Evolutionary conservation across 2,329 filamentous ascomycete genomes (phyloP).

Genomic region (Alternaria arborescens): DNA sequence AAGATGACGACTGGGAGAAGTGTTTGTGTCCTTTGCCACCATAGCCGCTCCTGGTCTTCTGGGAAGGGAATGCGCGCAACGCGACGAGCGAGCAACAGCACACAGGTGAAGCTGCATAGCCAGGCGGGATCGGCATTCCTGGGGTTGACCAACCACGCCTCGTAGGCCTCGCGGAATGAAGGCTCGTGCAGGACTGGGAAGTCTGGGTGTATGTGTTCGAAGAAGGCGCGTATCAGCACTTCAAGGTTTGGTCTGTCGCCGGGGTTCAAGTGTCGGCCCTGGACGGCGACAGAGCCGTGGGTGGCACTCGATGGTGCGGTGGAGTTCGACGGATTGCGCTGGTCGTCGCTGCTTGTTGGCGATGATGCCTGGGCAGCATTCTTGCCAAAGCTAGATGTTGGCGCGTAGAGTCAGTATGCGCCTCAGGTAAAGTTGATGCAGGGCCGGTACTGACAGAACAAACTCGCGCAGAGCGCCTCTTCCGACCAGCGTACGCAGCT

Average conservation of each 20-base stretch:
- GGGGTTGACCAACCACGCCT: constrained; percentile 44
- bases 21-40: constrained; percentile 54
- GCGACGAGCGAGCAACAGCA: constrained; percentile 53
- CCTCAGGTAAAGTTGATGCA: not conserved
- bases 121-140: constrained; percentile 50
- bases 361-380: constrained; percentile 48
- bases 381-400: constrained; percentile 44
- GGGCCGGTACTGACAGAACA: constrained; percentile 32
- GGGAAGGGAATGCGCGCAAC: constrained; percentile 45
- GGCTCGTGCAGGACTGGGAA: constrained; percentile 55
- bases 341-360: constrained; percentile 26
- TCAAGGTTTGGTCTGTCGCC: constrained; percentile 39
- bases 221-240: constrained; percentile 52
- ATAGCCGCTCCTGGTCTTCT: constrained; percentile 51
- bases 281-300: constrained; percentile 16
- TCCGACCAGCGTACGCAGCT: constrained; percentile 52
- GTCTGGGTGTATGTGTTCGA: constrained; percentile 55
- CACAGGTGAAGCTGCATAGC: constrained; percentile 55
- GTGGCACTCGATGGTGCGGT: constrained; percentile 5
- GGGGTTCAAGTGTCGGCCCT: constrained; percentile 21
- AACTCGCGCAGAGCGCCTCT: constrained; percentile 46
- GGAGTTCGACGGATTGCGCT: constrained; percentile 29
- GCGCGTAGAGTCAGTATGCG: not conserved
- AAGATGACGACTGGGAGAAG: constrained; percentile 55
- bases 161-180: constrained; percentile 54